Conservation (phyloP, 495 filamentous ascomycete genomes). For the Astrocystis sublimbata region DNA sequence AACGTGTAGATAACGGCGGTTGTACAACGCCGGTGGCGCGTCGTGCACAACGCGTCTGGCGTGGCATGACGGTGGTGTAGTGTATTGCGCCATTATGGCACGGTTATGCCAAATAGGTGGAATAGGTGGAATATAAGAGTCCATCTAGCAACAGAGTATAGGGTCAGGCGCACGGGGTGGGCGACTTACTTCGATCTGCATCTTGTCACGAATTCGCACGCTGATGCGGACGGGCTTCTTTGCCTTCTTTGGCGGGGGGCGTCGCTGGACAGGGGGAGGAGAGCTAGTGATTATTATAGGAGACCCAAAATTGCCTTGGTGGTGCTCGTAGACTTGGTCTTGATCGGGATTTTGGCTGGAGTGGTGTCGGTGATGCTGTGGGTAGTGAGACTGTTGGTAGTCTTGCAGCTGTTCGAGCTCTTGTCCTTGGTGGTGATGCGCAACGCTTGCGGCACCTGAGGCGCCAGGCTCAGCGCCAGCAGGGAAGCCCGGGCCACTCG, state of each 20-base stretch:
- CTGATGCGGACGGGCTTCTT: too few species aligned
- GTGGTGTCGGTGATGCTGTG: neutral
- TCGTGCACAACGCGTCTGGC: neutral
- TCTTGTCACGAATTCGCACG: neutral
- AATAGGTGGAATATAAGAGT: too few species aligned
- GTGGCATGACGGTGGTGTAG: too few species aligned
- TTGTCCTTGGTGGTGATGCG: neutral
- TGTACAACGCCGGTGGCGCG: neutral
- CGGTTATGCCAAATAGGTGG: too few species aligned
- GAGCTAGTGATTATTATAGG: neutral
- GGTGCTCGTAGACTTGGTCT: neutral
- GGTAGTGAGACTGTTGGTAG: neutral
- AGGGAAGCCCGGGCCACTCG: neutral
- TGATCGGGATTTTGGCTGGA: neutral
- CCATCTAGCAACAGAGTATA: neutral
- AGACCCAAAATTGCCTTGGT: neutral
- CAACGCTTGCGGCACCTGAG: conserved; percentile 1
- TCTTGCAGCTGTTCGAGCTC: neutral
- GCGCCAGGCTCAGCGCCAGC: neutral
- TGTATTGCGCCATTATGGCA: too few species aligned
- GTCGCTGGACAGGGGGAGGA: neutral
- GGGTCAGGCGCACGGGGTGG: neutral
- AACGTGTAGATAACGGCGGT: neutral
- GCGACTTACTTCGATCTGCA: conserved; percentile 21
- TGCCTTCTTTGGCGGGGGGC: too few species aligned